Conservation (phyloP, 768 basidiomycete species). For the Leccinum barrowsii region DNA sequence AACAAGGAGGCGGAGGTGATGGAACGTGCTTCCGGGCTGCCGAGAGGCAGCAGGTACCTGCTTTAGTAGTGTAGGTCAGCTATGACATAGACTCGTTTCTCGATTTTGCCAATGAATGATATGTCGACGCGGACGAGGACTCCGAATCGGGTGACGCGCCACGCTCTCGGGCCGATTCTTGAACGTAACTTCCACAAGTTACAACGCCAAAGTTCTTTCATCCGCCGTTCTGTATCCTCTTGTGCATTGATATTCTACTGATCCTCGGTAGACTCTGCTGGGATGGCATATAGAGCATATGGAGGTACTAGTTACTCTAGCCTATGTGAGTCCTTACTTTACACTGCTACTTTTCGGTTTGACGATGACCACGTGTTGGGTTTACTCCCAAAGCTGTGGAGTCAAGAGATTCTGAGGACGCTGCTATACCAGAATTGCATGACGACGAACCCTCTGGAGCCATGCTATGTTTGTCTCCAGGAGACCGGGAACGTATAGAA, state of each 20-base stretch:
- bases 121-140: too few relatives aligned
- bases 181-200: background rate
- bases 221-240: background rate
- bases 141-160: too few relatives aligned
- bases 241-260: background rate
- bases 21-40: conserved; percentile 34
- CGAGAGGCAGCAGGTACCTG: conserved; percentile 43
- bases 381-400: background rate
- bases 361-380: background rate
- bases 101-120: background rate
- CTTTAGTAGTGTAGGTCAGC: conserved; percentile 28
- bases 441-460: background rate
- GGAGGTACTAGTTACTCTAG: conserved; percentile 8
- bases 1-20: conserved; percentile 38
- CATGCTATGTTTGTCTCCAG: background rate
- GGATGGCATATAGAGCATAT: conserved; percentile 9
- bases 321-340: conserved; percentile 15
- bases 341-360: background rate
- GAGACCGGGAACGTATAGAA: conserved; percentile 38
- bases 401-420: conserved; percentile 7
- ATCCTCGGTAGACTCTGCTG: background rate
- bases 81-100: background rate
- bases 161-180: too few relatives aligned
- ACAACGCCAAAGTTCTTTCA: background rate
- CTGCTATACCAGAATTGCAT: background rate